phyloP scores from a whole-genome alignment of 805 yeast genomes.

The Metschnikowia continentalis region DNA sequence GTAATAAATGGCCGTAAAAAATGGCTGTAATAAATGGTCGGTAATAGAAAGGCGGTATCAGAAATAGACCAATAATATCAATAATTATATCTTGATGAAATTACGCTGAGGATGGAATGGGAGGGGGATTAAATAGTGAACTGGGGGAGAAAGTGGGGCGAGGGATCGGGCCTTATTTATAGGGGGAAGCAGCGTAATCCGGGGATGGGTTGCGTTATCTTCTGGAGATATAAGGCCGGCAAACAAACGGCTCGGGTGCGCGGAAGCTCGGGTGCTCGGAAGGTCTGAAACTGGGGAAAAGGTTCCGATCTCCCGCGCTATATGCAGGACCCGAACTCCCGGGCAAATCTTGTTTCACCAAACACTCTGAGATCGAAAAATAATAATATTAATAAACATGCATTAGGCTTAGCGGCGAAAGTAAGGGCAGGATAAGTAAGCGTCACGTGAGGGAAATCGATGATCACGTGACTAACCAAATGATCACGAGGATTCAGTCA shows the following conservation, averaged over 20 bases:
- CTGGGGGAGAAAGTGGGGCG: background rate
- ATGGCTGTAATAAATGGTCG: no score
- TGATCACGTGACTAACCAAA: background rate
- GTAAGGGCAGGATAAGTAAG: no score
- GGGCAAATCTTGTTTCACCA: no score
- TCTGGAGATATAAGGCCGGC: conserved; percentile 12
- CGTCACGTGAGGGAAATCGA: background rate
- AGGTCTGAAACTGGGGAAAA: no score
- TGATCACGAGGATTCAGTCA: background rate
- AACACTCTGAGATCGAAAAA: no score
- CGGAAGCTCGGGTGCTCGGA: background rate
- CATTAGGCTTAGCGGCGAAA: no score
- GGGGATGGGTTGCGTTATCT: conserved; percentile 1
- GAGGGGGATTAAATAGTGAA: no score
- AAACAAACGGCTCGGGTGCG: background rate
- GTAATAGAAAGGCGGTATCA: no score
- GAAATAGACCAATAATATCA: no score
- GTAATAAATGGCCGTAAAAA: no score
- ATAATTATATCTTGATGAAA: no score
- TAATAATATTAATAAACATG: no score
- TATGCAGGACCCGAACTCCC: background rate
- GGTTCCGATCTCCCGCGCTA: background rate
- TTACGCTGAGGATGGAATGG: background rate
- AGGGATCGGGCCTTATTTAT: background rate
- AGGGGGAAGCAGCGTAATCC: background rate